These are phyloP conservation scores for Shiraia bambusicola DNA, from an alignment of 2,329 filamentous ascomycete species.

Conservation along the genomic window DNA sequence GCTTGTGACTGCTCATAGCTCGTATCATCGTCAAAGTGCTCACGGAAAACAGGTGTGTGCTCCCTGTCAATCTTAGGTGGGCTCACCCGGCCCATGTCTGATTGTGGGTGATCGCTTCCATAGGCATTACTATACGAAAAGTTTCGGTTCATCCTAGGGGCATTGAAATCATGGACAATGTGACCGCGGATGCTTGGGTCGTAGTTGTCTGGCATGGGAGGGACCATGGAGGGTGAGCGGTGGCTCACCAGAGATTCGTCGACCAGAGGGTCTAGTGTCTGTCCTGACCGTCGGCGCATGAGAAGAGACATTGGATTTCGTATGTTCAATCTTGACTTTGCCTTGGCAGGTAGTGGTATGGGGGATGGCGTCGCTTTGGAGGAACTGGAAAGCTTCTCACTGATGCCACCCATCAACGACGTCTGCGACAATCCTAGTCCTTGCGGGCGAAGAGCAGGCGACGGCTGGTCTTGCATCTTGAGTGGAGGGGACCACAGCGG, in stretches of 20 bases:
- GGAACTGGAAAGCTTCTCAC: slow-evolving; percentile 32
- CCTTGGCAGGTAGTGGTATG: slow-evolving; percentile 28
- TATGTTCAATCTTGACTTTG: slow-evolving; percentile 57
- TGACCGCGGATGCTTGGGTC: slow-evolving; percentile 65
- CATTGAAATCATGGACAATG: slow-evolving; percentile 66
- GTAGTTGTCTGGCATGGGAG: slow-evolving; percentile 60
- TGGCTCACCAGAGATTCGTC: slow-evolving; percentile 56
- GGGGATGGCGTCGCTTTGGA: slow-evolving; percentile 23
- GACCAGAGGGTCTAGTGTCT: slow-evolving; percentile 48
- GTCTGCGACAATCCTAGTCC: slow-evolving; percentile 37
- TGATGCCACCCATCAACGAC: slow-evolving; percentile 34
- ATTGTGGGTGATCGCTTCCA: slow-evolving; percentile 18
- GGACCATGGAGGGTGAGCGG: slow-evolving; percentile 47
- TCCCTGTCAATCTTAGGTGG: slow-evolving; percentile 43
- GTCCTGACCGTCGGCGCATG: slow-evolving; percentile 58
- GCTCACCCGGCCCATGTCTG: slow-evolving; percentile 29
- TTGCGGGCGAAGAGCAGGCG: slow-evolving; percentile 23
- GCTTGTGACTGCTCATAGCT: slow-evolving; percentile 44
- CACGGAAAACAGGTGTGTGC: slow-evolving; percentile 61
- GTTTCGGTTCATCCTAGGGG: slow-evolving; percentile 54
- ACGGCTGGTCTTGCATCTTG: slow-evolving; percentile 17
- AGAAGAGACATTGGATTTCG: slow-evolving; percentile 64
- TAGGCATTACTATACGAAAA: slow-evolving; percentile 40
- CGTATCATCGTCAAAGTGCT: slow-evolving; percentile 60
- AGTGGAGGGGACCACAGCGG: slow-evolving; percentile 24